Conservation (phyloP, 352 stramenopile genomes). For the Phytophthora melonis region DNA sequence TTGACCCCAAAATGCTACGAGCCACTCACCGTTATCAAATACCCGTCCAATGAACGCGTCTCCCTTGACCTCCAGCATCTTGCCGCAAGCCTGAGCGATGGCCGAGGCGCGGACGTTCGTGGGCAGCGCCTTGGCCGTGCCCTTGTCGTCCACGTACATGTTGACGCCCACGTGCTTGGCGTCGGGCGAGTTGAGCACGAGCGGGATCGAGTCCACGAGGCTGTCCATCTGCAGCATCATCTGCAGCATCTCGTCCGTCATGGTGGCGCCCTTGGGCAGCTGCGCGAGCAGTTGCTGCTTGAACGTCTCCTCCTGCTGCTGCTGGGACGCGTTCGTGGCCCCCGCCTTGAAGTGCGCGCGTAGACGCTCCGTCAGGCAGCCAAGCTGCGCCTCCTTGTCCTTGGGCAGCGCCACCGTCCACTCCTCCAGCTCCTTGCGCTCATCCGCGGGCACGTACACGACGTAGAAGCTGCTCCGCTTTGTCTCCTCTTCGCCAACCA, state of each 20-base stretch:
- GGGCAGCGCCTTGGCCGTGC: constrained; percentile 83
- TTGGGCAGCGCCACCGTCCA: constrained; percentile 72
- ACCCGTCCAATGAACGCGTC: constrained; percentile 90
- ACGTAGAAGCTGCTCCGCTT: constrained; percentile 74
- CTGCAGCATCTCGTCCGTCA: constrained; percentile 82
- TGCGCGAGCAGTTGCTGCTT: constrained; percentile 84
- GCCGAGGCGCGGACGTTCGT: constrained; percentile 83
- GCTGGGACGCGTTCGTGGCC: constrained; percentile 34
- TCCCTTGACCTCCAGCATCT: constrained; percentile 85
- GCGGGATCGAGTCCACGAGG: constrained; percentile 88
- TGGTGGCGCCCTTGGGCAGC: constrained; percentile 64
- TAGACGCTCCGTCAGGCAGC: constrained; percentile 85
- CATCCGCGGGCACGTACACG: constrained; percentile 74
- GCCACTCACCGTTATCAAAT: constrained; percentile 85
- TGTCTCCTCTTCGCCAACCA: constrained; percentile 66
- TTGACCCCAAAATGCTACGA: neutral
- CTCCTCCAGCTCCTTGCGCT: constrained; percentile 66
- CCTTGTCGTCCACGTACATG: constrained; percentile 93
- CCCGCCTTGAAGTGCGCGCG: constrained; percentile 80
- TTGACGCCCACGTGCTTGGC: constrained; percentile 83
- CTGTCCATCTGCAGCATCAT: constrained; percentile 92
- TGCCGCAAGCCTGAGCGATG: constrained; percentile 84
- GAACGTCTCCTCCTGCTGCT: constrained; percentile 80
- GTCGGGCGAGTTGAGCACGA: constrained; percentile 83
- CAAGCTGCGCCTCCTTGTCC: constrained; percentile 84